Conservation (phyloP, 2,329 filamentous ascomycete genomes). For the Colletotrichum orchidophilum region DNA sequence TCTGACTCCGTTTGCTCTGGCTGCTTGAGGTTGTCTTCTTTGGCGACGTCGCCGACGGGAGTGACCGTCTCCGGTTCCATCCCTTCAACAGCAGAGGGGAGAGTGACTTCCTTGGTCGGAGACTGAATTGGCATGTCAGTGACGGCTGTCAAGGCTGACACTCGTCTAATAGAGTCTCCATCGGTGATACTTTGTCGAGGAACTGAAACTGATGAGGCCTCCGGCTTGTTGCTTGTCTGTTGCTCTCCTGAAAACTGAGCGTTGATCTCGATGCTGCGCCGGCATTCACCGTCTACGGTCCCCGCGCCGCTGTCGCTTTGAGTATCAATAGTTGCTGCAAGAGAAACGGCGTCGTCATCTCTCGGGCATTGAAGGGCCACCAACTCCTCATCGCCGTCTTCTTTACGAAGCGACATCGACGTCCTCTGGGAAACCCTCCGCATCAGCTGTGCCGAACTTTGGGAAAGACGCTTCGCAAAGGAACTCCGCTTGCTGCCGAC, state of each 20-base stretch:
- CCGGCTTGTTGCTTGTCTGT: not conserved
- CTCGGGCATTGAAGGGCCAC: constrained; percentile 43
- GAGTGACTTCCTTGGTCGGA: constrained; percentile 29
- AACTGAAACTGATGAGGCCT: not conserved
- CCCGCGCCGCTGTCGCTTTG: constrained; percentile 55
- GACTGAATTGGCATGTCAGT: constrained; percentile 32
- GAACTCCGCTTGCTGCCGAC: constrained; percentile 46
- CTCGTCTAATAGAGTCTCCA: not conserved
- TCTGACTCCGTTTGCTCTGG: constrained; percentile 23
- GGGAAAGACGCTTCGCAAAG: constrained; percentile 59
- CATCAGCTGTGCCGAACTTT: constrained; percentile 51
- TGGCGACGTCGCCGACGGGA: constrained; percentile 7
- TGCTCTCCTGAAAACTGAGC: constrained; percentile 45
- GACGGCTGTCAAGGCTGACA: constrained; percentile 39
- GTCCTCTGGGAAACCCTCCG: constrained; percentile 47
- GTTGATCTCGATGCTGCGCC: constrained; percentile 49
- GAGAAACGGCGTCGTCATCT: constrained; percentile 58
- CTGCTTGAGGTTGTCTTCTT: constrained; percentile 30
- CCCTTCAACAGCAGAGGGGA: constrained; percentile 34
- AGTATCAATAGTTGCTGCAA: constrained; percentile 67
- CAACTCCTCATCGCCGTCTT: constrained; percentile 54
- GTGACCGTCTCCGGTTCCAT: constrained; percentile 36
- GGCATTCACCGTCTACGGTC: constrained; percentile 38
- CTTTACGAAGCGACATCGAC: constrained; percentile 32
- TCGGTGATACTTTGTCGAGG: not conserved